These are phyloP conservation scores for Fusarium sambucinum DNA, from an alignment of 2,329 filamentous ascomycete genomes.

Conservation along the genomic window DNA sequence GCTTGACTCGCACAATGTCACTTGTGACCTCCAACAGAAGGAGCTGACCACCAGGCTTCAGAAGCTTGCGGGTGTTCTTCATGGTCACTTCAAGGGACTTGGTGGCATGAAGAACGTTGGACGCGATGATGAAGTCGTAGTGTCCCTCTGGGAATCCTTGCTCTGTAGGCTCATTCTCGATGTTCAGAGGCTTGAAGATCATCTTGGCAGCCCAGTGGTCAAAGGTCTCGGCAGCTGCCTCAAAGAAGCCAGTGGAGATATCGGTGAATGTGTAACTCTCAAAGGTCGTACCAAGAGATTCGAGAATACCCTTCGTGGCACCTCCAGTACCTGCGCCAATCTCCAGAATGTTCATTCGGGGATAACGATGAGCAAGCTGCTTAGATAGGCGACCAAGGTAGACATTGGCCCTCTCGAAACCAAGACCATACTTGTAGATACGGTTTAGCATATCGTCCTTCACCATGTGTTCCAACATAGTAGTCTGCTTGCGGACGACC, in stretches of 20 bases:
- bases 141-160: constrained; percentile 49
- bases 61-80: constrained; percentile 30
- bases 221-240: constrained; percentile 11
- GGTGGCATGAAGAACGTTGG: constrained; percentile 53
- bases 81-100: constrained; percentile 21
- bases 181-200: constrained; percentile 18
- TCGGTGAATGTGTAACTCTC: constrained; percentile 25
- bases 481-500: constrained; percentile 51
- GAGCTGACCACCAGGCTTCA: constrained; percentile 48
- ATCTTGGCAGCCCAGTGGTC: constrained; percentile 2
- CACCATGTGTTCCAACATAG: constrained; percentile 54
- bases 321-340: constrained; percentile 30
- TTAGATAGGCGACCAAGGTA: constrained; percentile 31
- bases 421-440: constrained; percentile 48
- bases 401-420: constrained; percentile 18
- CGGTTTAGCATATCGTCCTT: constrained; percentile 51
- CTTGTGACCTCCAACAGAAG: constrained; percentile 20
- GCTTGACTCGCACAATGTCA: constrained; percentile 9
- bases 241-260: constrained; percentile 24
- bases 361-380: constrained; percentile 13
- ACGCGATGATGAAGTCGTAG: constrained; percentile 56
- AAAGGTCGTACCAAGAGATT: constrained; percentile 8
- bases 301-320: constrained; percentile 8
- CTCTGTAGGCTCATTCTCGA: background rate
- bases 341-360: constrained; percentile 15